These are phyloP conservation scores for Yamadazyma oceani DNA, from an alignment of 1,139 yeast genomes.

Conservation along the genomic window DNA sequence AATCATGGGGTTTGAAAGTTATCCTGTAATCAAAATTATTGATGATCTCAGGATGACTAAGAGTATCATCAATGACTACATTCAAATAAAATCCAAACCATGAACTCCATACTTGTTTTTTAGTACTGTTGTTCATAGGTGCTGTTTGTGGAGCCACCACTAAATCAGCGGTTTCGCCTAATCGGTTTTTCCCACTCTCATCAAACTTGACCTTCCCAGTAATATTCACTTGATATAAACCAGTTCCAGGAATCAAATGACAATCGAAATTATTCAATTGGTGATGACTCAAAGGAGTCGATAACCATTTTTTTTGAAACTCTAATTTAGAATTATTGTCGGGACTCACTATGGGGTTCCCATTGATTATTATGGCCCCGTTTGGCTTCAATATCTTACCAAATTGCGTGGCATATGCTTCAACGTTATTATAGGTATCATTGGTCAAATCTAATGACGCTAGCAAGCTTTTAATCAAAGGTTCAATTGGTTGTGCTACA, in stretches of 20 bases:
- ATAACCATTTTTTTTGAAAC: slow-evolving; percentile 66
- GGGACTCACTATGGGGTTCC: slow-evolving; percentile 53
- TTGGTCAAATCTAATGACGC: slow-evolving; percentile 37
- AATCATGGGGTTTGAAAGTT: slow-evolving; percentile 61
- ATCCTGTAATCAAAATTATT: slow-evolving; percentile 65
- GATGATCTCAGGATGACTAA: slow-evolving; percentile 49
- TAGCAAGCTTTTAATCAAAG: slow-evolving; percentile 41
- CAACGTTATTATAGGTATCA: slow-evolving; percentile 36
- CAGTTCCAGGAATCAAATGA: slow-evolving; percentile 72
- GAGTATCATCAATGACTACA: slow-evolving; percentile 57
- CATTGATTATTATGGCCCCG: slow-evolving; percentile 60
- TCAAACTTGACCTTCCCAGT: slow-evolving; percentile 72
- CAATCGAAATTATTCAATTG: slow-evolving; percentile 61
- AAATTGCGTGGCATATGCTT: slow-evolving; percentile 51
- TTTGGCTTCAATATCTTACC: slow-evolving; percentile 47
- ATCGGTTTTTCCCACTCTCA: slow-evolving; percentile 64
- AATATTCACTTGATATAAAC: slow-evolving; percentile 51
- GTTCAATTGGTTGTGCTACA: slow-evolving; percentile 45
- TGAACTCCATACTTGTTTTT: slow-evolving; percentile 56
- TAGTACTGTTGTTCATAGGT: slow-evolving; percentile 12
- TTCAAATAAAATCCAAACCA: slow-evolving; percentile 67
- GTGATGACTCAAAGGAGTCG: slow-evolving; percentile 62
- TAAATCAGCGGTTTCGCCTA: slow-evolving; percentile 60
- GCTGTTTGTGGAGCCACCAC: slow-evolving; percentile 14
- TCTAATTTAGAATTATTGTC: slow-evolving; percentile 53